Evolutionary conservation across 75 land plant species (phyloP).

Genomic region (Sequoia sempervirens): DNA sequence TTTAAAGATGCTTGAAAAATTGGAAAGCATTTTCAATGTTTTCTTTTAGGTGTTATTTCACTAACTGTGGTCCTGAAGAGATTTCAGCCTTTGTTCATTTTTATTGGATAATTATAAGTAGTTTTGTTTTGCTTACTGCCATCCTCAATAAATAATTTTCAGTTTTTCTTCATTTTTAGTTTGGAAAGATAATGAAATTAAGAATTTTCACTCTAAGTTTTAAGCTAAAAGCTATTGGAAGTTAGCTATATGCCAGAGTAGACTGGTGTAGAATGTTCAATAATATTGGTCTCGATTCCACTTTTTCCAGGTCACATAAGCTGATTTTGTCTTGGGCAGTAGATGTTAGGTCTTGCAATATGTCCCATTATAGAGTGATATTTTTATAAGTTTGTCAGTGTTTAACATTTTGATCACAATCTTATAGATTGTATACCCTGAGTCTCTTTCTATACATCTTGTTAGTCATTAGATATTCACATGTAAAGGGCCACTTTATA

Average conservation of each 20-base stretch:
- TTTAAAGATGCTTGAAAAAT: not conserved
- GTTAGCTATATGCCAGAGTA: not conserved
- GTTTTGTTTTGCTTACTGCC: not conserved
- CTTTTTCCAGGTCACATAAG: not conserved
- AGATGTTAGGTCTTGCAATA: not conserved
- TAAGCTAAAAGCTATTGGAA: not conserved
- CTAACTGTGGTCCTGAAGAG: not conserved
- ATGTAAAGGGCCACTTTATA: not conserved
- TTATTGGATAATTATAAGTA: not conserved
- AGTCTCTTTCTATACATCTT: not conserved
- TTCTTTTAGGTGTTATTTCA: not conserved
- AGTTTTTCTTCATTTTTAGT: not conserved
- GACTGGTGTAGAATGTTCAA: not conserved
- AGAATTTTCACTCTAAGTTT: not conserved
- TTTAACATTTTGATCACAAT: not conserved
- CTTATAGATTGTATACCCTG: not conserved
- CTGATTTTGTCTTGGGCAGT: not conserved
- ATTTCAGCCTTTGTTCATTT: not conserved
- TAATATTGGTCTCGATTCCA: not conserved
- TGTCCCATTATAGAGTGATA: not conserved
- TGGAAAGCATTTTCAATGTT: not conserved
- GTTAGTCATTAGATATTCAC: not conserved
- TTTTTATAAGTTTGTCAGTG: not conserved
- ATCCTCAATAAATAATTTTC: not conserved
- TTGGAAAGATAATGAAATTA: not conserved